Percentiles rank a stretch among this genome's conserved stretches.
phyloP scores from a whole-genome alignment of 1,284 basidiomycete genomes.

The Puccinia horiana region DNA sequence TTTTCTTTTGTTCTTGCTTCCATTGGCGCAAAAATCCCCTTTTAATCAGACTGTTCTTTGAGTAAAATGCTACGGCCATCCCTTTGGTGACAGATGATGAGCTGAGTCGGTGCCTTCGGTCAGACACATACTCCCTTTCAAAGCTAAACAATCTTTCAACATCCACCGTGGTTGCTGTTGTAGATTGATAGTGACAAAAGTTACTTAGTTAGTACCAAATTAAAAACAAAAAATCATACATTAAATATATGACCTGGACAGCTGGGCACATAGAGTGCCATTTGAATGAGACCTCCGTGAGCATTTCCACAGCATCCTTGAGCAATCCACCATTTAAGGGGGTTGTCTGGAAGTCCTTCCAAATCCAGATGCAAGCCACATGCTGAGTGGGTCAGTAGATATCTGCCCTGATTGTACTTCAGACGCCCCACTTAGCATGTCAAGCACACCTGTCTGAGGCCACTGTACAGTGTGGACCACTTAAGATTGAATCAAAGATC shows the following conservation, averaged over 20 bases:
- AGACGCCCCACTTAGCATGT: neutral
- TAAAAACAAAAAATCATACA: too few species aligned
- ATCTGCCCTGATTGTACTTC: neutral
- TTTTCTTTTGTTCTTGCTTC: neutral
- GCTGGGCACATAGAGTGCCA: neutral
- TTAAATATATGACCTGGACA: neutral
- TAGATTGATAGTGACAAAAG: neutral
- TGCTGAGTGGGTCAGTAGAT: neutral
- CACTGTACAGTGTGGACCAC: neutral
- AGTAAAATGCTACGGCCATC: conserved; percentile 7
- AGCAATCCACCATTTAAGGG: neutral
- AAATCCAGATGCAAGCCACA: neutral
- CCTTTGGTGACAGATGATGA: neutral
- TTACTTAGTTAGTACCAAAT: too few species aligned
- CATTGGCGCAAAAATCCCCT: neutral
- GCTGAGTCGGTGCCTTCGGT: conserved; percentile 1
- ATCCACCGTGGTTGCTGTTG: conserved; percentile 2
- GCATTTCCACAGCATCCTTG: neutral
- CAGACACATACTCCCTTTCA: neutral
- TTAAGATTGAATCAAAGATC: neutral
- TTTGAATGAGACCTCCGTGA: neutral
- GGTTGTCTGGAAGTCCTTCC: neutral
- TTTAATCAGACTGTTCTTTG: conserved; percentile 4
- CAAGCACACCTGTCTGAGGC: conserved; percentile 1
- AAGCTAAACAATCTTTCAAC: neutral